Percentiles rank a stretch among this genome's conserved stretches.
Conservation (phyloP, 1,139 yeast genomes). For the Hyphopichia pseudoburtonii region DNA sequence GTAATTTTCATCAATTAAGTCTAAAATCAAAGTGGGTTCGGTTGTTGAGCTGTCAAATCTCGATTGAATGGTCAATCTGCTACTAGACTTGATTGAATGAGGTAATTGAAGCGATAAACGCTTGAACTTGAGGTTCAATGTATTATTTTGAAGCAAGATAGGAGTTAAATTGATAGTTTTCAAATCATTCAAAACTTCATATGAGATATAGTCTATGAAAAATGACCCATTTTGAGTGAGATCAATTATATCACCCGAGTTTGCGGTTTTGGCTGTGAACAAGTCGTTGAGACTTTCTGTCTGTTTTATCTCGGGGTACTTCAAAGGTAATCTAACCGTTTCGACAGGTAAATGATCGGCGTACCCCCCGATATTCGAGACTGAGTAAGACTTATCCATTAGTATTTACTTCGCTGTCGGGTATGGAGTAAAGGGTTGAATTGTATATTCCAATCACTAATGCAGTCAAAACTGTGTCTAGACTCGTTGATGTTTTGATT, state of each 20-base stretch:
- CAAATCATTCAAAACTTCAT: slow-evolving; percentile 30
- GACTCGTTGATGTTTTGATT: too few species aligned
- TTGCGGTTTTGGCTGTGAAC: slow-evolving; percentile 22
- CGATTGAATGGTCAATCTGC: slow-evolving; percentile 21
- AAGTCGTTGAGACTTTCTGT: slow-evolving; percentile 16
- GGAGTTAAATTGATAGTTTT: slow-evolving; percentile 34
- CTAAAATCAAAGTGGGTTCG: slow-evolving; percentile 21
- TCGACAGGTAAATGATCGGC: slow-evolving; percentile 20
- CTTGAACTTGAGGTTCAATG: slow-evolving; percentile 26
- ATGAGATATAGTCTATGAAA: slow-evolving; percentile 25
- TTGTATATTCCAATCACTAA: too few species aligned
- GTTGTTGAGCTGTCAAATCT: slow-evolving; percentile 6
- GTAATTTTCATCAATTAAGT: slow-evolving; percentile 28
- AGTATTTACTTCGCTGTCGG: too few species aligned
- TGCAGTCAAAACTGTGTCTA: too few species aligned
- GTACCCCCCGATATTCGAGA: slow-evolving; percentile 26
- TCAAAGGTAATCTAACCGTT: slow-evolving; percentile 31
- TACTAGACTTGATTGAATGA: slow-evolving; percentile 26
- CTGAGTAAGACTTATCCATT: slow-evolving; percentile 20
- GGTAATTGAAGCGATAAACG: slow-evolving; percentile 33
- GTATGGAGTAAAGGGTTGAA: slow-evolving; percentile 1
- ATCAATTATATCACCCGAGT: slow-evolving; percentile 25
- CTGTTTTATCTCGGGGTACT: slow-evolving; percentile 18
- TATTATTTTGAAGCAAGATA: slow-evolving; percentile 19
- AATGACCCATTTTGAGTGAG: slow-evolving; percentile 13